phyloP scores from a whole-genome alignment of 2,329 filamentous ascomycete genomes.

The Nectriaceae sp. region DNA sequence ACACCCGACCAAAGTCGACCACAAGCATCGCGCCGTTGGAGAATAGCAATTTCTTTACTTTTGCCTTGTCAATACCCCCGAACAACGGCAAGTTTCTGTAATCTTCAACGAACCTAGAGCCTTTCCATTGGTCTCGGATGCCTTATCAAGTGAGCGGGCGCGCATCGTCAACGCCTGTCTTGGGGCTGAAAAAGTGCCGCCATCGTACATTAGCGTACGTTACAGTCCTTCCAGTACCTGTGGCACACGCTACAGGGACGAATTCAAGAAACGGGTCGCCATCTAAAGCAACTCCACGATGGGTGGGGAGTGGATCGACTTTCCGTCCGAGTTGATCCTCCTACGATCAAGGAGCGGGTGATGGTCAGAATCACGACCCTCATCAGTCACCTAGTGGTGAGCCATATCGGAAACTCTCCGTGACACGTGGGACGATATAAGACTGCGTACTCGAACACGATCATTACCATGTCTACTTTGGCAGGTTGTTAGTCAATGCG shows the following conservation, averaged over 20 bases:
- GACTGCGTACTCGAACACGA: conserved; percentile 6
- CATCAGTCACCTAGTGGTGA: conserved; percentile 2
- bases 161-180: conserved; percentile 14
- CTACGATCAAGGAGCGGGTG: conserved; percentile 4
- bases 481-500: conserved; percentile 14
- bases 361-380: neutral
- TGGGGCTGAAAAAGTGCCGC: conserved; percentile 10
- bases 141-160: conserved; percentile 19
- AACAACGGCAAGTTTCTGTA: neutral
- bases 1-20: neutral
- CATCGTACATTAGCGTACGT: conserved; percentile 18
- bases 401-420: conserved; percentile 5
- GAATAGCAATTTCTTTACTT: neutral
- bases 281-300: conserved; percentile 13
- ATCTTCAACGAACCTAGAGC: neutral
- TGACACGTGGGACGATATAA: conserved; percentile 9
- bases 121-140: neutral
- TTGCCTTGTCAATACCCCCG: neutral
- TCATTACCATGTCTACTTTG: conserved; percentile 11
- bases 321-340: conserved; percentile 2
- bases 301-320: conserved; percentile 16
- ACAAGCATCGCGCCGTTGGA: neutral
- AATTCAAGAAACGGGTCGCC: conserved; percentile 9
- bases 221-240: conserved; percentile 2
- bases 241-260: conserved; percentile 3